phyloP scores from a whole-genome alignment of 306 rosid genomes.

The Oxytropis ochrocephala region DNA sequence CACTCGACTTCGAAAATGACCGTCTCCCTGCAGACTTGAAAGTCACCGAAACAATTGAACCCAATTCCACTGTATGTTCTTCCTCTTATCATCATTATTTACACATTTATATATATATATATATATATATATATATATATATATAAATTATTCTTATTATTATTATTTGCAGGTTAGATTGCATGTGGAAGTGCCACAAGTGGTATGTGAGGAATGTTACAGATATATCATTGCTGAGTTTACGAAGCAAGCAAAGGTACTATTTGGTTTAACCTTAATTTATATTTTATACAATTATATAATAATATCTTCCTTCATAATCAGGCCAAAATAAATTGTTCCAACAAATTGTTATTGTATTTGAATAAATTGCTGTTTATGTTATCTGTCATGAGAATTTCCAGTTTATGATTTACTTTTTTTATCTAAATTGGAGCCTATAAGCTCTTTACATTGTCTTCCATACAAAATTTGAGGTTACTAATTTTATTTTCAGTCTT shows the following conservation, averaged over 20 bases:
- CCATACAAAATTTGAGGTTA: not conserved
- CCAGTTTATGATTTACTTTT: not conserved
- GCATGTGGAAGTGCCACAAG: constrained; percentile 72
- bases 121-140: no score
- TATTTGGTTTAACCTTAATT: not conserved
- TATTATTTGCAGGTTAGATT: constrained; percentile 63
- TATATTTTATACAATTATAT: not conserved
- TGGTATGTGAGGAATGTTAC: constrained; percentile 84
- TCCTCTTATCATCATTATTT: no score
- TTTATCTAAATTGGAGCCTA: not conserved
- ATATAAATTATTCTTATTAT: not conserved
- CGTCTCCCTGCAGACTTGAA: constrained; percentile 57
- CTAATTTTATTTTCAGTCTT: not conserved
- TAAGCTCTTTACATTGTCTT: not conserved
- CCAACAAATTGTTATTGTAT: not conserved
- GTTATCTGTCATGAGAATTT: not conserved
- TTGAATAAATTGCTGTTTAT: not conserved
- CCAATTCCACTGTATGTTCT: constrained; percentile 28
- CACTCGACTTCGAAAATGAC: constrained; percentile 33
- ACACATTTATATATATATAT: no score
- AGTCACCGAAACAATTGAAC: constrained; percentile 53
- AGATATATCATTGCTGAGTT: constrained; percentile 57
- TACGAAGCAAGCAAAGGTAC: constrained; percentile 74
- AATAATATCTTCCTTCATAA: not conserved
- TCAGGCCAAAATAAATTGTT: not conserved